phyloP scores from a whole-genome alignment of 805 yeast species.

The Nakazawaea wickerhamii region DNA sequence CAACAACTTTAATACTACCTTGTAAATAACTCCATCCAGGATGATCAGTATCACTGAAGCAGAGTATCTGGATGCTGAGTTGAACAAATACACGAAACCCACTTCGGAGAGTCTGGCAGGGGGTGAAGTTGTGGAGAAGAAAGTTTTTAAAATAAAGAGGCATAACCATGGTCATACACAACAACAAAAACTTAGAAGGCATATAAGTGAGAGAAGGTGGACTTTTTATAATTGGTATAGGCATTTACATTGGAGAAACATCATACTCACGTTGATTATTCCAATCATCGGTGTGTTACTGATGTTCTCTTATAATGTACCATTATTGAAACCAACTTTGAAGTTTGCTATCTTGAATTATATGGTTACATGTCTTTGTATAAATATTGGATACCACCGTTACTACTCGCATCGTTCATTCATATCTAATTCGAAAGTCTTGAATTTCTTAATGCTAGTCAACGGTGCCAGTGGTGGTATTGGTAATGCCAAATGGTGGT shows the following conservation, averaged over 20 bases:
- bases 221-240: conserved; percentile 66
- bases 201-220: conserved; percentile 71
- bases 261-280: conserved; percentile 46
- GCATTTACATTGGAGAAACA: conserved; percentile 73
- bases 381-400: conserved; percentile 82
- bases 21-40: too few species aligned
- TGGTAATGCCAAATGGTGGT: conserved; percentile 78
- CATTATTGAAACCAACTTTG: conserved; percentile 44
- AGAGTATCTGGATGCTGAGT: conserved; percentile 25
- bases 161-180: conserved; percentile 18
- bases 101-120: background rate
- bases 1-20: background rate
- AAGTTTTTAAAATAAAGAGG: conserved; percentile 13
- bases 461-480: conserved; percentile 70
- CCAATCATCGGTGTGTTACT: conserved; percentile 46
- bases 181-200: conserved; percentile 26
- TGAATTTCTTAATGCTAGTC: conserved; percentile 48
- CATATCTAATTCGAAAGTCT: conserved; percentile 31
- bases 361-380: conserved; percentile 56
- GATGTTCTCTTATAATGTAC: conserved; percentile 32
- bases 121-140: background rate
- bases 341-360: conserved; percentile 52
- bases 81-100: conserved; percentile 10
- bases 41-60: conserved; percentile 21
- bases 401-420: conserved; percentile 64